These are phyloP conservation scores for Aegilops tauschii DNA, from an alignment of 176 grass and related monocot species.

Conservation along the genomic window DNA sequence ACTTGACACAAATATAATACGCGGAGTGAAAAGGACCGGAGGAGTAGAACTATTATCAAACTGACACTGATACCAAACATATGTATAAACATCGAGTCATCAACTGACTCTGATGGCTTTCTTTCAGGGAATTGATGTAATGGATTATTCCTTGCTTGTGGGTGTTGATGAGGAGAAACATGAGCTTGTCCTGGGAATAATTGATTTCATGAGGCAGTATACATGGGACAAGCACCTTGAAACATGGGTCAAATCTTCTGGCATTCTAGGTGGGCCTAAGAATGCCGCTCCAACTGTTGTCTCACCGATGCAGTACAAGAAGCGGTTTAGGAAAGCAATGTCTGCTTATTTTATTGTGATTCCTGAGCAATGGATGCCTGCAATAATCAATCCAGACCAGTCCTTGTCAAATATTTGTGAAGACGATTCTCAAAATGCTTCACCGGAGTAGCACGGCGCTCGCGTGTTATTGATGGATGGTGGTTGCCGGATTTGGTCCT, in stretches of 20 bases:
- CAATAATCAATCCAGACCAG: conserved; percentile 51
- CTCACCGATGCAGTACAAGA: conserved; percentile 96
- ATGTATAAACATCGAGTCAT: background rate
- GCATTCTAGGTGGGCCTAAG: conserved; percentile 77
- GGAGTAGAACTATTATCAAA: background rate
- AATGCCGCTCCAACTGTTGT: conserved; percentile 81
- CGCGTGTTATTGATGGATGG: background rate
- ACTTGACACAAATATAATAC: too few relatives aligned
- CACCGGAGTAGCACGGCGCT: conserved; percentile 22
- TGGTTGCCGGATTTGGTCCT: background rate
- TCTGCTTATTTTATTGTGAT: conserved; percentile 95
- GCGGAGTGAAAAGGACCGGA: too few relatives aligned
- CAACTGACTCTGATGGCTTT: conserved; percentile 19
- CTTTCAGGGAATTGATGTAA: conserved; percentile 90
- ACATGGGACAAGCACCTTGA: conserved; percentile 99
- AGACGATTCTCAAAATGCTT: conserved; percentile 44
- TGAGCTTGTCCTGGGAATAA: conserved; percentile 90
- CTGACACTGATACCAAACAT: conserved; percentile 13
- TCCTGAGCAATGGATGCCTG: conserved; percentile 91
- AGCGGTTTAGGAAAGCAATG: conserved; percentile 96
- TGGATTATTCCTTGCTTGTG: conserved; percentile 98
- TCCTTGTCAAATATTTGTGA: conserved; percentile 37
- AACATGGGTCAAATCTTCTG: conserved; percentile 93
- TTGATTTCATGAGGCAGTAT: conserved; percentile 99
- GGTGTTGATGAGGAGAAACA: conserved; percentile 97